Conservation (phyloP, 139 green algal genomes). For the Trebouxia sp. region DNA sequence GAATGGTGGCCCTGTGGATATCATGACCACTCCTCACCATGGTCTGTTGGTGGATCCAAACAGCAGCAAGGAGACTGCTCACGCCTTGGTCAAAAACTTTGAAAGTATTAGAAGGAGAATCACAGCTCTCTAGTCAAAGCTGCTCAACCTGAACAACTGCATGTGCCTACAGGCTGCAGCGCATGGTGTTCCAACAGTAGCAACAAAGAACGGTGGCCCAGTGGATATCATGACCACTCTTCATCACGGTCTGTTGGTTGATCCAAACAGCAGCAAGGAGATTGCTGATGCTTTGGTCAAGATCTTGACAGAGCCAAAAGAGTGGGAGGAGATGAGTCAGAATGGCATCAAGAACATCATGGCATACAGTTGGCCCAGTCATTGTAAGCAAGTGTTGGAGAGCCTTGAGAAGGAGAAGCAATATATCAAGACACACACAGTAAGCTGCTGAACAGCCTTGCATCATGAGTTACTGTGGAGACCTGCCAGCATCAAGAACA, state of each 20-base stretch:
- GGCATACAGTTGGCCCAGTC: conserved; percentile 87
- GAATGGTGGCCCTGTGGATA: conserved; percentile 89
- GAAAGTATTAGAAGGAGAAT: neutral
- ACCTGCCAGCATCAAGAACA: conserved; percentile 80
- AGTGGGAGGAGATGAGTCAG: conserved; percentile 76
- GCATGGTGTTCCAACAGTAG: conserved; percentile 93
- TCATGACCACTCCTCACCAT: conserved; percentile 78
- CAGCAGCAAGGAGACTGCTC: conserved; percentile 63
- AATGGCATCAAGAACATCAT: conserved; percentile 83
- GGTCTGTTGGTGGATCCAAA: conserved; percentile 88
- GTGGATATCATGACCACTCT: conserved; percentile 85
- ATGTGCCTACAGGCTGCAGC: conserved; percentile 72
- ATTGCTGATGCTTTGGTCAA: conserved; percentile 77
- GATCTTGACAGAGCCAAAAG: conserved; percentile 71
- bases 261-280: conserved; percentile 76
- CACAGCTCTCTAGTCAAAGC: neutral
- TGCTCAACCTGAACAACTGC: no score
- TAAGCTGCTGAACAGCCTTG: conserved; percentile 4
- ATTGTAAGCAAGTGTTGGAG: conserved; percentile 81
- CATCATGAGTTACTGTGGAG: no score
- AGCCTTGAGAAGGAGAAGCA: conserved; percentile 61
- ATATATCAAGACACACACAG: conserved; percentile 35
- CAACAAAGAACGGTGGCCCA: conserved; percentile 89
- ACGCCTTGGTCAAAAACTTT: conserved; percentile 64
- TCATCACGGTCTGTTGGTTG: conserved; percentile 86